Conservation (phyloP, 2,329 filamentous ascomycete genomes). For the Venturia carpophila region DNA sequence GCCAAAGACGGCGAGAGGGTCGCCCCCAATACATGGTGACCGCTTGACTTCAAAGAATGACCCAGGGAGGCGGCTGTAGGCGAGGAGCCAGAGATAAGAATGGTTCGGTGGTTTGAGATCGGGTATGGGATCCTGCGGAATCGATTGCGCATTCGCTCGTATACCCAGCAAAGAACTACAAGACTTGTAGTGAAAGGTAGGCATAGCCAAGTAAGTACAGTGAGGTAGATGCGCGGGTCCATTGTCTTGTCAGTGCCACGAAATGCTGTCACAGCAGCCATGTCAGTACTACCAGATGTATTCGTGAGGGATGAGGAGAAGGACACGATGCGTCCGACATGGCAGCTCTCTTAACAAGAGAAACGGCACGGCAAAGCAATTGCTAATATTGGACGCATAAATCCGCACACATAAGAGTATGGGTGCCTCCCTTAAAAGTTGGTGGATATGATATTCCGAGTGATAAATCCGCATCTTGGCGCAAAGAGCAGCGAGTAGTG, state of each 20-base stretch:
- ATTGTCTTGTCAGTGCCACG: not conserved
- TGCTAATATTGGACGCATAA: not conserved
- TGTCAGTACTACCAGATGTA: not conserved
- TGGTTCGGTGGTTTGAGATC: not conserved
- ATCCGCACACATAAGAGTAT: conserved; percentile 6
- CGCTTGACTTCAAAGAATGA: not conserved
- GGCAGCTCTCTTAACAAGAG: conserved; percentile 3
- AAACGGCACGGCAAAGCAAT: not conserved
- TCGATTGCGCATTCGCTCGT: not conserved
- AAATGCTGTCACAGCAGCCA: not conserved
- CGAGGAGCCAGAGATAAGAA: not conserved
- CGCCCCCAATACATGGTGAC: conserved; percentile 1
- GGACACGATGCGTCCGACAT: conserved; percentile 10
- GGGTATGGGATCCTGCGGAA: not conserved
- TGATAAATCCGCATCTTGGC: not conserved
- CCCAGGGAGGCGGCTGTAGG: not conserved
- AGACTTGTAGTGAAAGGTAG: conserved; percentile 7
- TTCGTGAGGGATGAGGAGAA: not conserved
- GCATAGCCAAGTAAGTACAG: conserved; percentile 1
- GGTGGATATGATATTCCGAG: conserved; percentile 3
- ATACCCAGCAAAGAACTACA: not conserved
- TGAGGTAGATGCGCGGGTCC: not conserved
- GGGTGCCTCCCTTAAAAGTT: conserved; percentile 7
- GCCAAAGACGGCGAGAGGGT: not conserved
- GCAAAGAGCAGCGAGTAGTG: conserved; percentile 2